Percentiles rank a stretch among this genome's conserved stretches.
phyloP scores from a whole-genome alignment of 108 stramenopile species.

The Schizochytrium sp. region DNA sequence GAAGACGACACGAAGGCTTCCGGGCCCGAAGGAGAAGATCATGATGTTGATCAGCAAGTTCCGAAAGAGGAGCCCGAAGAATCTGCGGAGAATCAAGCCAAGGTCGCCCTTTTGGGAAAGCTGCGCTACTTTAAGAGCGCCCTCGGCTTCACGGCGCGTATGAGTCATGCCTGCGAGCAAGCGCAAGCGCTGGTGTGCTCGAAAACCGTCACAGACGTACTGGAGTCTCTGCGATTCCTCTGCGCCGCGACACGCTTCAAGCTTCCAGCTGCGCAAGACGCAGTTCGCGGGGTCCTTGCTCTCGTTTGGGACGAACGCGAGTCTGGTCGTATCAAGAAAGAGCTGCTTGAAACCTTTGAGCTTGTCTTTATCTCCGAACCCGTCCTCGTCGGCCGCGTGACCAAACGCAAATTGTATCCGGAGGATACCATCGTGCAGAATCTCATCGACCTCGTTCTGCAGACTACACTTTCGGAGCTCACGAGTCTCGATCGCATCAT shows the following conservation, averaged over 20 bases:
- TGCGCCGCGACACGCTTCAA: conserved; percentile 79
- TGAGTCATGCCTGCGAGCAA: background rate
- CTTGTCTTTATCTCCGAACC: conserved; percentile 77
- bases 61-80: background rate
- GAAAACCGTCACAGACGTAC: conserved; percentile 74
- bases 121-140: background rate
- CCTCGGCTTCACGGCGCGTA: background rate
- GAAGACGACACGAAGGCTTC: too few relatives aligned
- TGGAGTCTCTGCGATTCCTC: conserved; percentile 58
- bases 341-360: conserved; percentile 75
- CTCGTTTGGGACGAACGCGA: conserved; percentile 82
- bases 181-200: conserved; percentile 59
- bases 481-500: conserved; percentile 71
- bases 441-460: conserved; percentile 60
- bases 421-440: conserved; percentile 71
- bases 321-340: conserved; percentile 59
- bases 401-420: conserved; percentile 45
- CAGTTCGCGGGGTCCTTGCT: conserved; percentile 77
- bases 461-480: conserved; percentile 70
- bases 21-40: too few relatives aligned
- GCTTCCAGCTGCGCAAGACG: conserved; percentile 76
- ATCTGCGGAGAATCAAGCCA: background rate
- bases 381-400: conserved; percentile 60
- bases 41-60: too few relatives aligned
- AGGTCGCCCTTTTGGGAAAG: background rate